phyloP scores from a whole-genome alignment of 2,329 filamentous ascomycete species.

The Diaporthe aspalathi region DNA sequence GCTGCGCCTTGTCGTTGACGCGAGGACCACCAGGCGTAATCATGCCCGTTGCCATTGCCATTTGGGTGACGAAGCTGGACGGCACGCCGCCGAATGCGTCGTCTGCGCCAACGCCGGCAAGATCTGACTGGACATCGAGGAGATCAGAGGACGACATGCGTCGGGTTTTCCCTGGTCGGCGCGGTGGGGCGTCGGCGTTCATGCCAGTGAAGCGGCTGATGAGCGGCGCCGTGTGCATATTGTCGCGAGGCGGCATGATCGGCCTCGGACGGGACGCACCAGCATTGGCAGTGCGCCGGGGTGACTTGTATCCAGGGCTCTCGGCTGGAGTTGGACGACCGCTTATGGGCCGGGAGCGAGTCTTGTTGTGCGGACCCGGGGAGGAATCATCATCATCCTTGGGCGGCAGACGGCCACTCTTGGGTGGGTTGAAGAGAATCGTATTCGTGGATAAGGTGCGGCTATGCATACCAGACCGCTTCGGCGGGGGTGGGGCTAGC shows the following conservation, averaged over 20 bases:
- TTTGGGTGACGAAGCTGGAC: slow-evolving; percentile 83
- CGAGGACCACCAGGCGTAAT: slow-evolving; percentile 61
- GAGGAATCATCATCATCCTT: slow-evolving; percentile 57
- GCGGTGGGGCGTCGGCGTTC: slow-evolving; percentile 59
- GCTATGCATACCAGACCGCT: slow-evolving; percentile 65
- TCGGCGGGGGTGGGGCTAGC: slow-evolving; percentile 44
- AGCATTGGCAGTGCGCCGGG: slow-evolving; percentile 57
- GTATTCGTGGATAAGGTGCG: slow-evolving; percentile 85
- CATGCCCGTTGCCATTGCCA: slow-evolving; percentile 77
- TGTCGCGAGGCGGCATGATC: slow-evolving; percentile 62
- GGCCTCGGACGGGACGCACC: slow-evolving; percentile 67
- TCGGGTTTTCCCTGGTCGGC: slow-evolving; percentile 51
- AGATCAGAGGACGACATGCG: slow-evolving; percentile 75
- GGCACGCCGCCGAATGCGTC: slow-evolving; percentile 74
- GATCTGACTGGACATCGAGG: slow-evolving; percentile 71
- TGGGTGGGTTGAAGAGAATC: slow-evolving; percentile 80
- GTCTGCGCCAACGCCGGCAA: slow-evolving; percentile 68
- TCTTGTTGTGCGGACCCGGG: slow-evolving; percentile 47
- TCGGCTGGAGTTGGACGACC: slow-evolving; percentile 53
- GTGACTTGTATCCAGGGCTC: slow-evolving; percentile 59
- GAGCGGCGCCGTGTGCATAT: slow-evolving; percentile 67
- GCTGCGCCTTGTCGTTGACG: slow-evolving; percentile 44
- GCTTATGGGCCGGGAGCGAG: slow-evolving; percentile 51
- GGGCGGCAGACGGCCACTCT: slow-evolving; percentile 22
- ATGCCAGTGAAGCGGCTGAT: slow-evolving; percentile 59